Base-by-base conservation (phyloP, 1,284 basidiomycete genomes). In the Ceratobasidium sp. region DNA sequence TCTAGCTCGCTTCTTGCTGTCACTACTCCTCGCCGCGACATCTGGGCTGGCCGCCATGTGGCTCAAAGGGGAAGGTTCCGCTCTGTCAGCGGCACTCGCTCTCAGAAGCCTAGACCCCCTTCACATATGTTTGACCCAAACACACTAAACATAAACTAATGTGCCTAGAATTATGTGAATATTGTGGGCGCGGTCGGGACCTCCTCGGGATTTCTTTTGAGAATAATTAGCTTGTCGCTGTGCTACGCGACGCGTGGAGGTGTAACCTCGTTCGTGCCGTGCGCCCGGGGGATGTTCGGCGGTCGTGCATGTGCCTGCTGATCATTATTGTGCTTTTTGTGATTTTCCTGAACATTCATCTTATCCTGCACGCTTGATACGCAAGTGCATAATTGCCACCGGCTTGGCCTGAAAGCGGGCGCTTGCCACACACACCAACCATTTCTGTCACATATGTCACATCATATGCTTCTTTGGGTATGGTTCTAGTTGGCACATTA, bases 21-120 rank as follows among this genome's bases (percentile, higher is more conserved):
- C 53, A 28, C 23, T 28, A 3, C 28, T 16, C 54, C 21, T 56
- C n/a, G 54, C 33, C 30, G 18, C 30, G 46, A 36, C 14, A 21
- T 40, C 56, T 40, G 56, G 56, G 14, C 56, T 58, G 30, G 16
- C 18, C 56, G 21, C 56, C 21, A 28, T 58, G 36, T 58, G 56
- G 56, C 56, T 58, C 53, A 58, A 69, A 69, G 21, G n/a, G 66
- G 53, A 44, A 42, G 51, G 11, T 48, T 58, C 51, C 40, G 66
- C 66, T 69, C 49, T 12, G 40, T 46, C 36, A 67, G 64, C 64
- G 28, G 49, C 21, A 36, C 18, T 54, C 63, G 16, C 49, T 49
- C 28, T 44, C 38, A 56, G 64, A 67, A 67, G 38, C 64, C 21
- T 18, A 18, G 40, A 23, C 3, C 58, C 58, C 33, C 36, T 3